These are phyloP conservation scores for Rubia occidens DNA, from an alignment of 305 asterid species.

Conservation along the genomic window DNA sequence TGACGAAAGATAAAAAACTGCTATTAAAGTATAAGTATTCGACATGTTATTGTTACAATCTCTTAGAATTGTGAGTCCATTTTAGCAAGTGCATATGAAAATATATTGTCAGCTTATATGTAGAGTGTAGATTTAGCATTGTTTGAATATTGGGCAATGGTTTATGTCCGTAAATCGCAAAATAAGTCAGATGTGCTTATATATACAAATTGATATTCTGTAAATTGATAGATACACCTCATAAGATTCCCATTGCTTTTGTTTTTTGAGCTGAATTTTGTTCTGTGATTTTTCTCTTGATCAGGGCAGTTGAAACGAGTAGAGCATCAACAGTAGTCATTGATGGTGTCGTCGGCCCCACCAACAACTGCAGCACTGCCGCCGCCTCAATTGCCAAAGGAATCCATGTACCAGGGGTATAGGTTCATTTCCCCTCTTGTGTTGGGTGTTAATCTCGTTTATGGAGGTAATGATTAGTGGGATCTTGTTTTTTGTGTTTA, in stretches of 20 bases:
- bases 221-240: not conserved
- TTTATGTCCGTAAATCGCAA: not conserved
- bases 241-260: not conserved
- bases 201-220: not conserved
- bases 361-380: slow-evolving; percentile 28
- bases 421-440: slow-evolving; percentile 65
- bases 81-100: not conserved
- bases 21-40: slow-evolving; percentile 41
- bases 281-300: not conserved
- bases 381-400: slow-evolving; percentile 40
- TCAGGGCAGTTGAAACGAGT: slow-evolving; percentile 46
- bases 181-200: not conserved
- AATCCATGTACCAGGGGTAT: slow-evolving; percentile 53
- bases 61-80: not conserved
- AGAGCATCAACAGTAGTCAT: slow-evolving; percentile 16
- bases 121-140: not conserved
- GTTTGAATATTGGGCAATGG: not conserved
- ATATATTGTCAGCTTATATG: not conserved
- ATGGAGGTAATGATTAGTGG: slow-evolving; percentile 44
- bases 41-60: not conserved
- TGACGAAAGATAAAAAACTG: slow-evolving; percentile 33
- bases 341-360: slow-evolving; percentile 37
- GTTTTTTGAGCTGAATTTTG: not conserved
- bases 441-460: slow-evolving; percentile 56
- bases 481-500: not conserved